Evolutionary conservation across 1,284 basidiomycete species (phyloP).

Genomic region (Fomitiporia mediterranea): DNA sequence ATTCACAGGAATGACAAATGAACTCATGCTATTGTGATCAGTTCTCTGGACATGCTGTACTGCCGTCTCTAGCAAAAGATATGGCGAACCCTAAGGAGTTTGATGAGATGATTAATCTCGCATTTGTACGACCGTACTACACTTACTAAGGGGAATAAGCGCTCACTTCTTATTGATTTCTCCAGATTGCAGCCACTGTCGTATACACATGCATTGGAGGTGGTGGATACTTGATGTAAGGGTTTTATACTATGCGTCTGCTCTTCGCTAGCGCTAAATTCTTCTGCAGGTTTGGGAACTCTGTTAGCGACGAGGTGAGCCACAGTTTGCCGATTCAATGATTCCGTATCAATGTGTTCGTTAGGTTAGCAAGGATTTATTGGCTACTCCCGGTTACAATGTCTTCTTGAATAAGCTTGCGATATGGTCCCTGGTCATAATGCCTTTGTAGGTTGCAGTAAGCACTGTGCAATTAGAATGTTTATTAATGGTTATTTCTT

Average conservation of each 20-base stretch:
- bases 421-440: conserved; percentile 88
- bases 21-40: conserved; percentile 29
- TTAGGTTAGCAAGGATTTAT: conserved; percentile 83
- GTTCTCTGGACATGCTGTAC: conserved; percentile 92
- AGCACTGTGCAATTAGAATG: conserved; percentile 5
- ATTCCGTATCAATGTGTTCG: background rate
- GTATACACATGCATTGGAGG: conserved; percentile 81
- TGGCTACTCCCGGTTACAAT: conserved; percentile 75
- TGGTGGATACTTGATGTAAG: conserved; percentile 81
- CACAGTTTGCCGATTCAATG: background rate
- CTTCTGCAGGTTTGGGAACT: conserved; percentile 54
- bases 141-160: background rate
- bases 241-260: background rate
- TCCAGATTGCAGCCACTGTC: conserved; percentile 67
- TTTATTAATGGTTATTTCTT: no score
- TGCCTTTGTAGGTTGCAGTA: conserved; percentile 57
- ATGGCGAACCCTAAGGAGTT: conserved; percentile 85
- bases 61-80: conserved; percentile 86
- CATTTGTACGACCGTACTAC: conserved; percentile 53
- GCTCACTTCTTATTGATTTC: conserved; percentile 4
- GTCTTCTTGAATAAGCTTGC: conserved; percentile 68
- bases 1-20: background rate
- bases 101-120: conserved; percentile 78
- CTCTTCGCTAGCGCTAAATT: background rate
- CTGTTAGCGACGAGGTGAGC: conserved; percentile 78